A percentile compares a stretch with the other conserved stretches of the same genome.
These are phyloP conservation scores for Chlamydomonas reinhardtii DNA, from an alignment of 163 green algal species.

Conservation along the genomic window DNA sequence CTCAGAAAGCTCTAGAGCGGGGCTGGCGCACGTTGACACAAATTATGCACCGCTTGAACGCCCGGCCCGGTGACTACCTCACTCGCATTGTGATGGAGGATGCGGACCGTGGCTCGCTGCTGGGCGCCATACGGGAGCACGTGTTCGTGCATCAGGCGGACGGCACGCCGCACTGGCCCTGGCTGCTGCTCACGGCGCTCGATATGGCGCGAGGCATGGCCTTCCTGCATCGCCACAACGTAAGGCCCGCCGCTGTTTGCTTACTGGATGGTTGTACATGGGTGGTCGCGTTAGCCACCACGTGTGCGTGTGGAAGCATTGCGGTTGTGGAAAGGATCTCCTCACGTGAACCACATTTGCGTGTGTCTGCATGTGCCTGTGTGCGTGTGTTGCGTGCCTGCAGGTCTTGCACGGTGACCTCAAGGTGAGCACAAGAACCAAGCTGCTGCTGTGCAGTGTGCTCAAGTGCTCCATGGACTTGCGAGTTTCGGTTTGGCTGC, in stretches of 20 bases:
- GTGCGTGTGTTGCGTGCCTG: too few species aligned
- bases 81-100: slow-evolving; percentile 45
- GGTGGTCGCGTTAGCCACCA: too few species aligned
- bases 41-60: slow-evolving; percentile 24
- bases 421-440: too few species aligned
- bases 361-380: too few species aligned
- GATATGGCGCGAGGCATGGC: slow-evolving; percentile 18
- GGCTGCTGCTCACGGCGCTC: slow-evolving; percentile 27
- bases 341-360: too few species aligned
- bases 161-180: neutral
- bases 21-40: slow-evolving; percentile 32
- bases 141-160: neutral
- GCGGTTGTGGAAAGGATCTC: too few species aligned
- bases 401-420: too few species aligned
- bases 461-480: too few species aligned
- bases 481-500: too few species aligned
- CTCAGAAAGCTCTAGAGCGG: slow-evolving; percentile 1
- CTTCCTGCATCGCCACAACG: slow-evolving; percentile 14
- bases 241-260: slow-evolving; percentile 5
- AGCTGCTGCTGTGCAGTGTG: too few species aligned
- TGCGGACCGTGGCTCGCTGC: slow-evolving; percentile 38
- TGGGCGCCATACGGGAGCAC: neutral
- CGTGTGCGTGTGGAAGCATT: too few species aligned
- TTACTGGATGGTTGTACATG: too few species aligned
- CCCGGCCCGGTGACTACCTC: slow-evolving; percentile 28